A percentile compares a stretch with the other conserved stretches of the same genome.
Conservation (phyloP, 805 yeast species). For the Peterozyma xylosa region DNA sequence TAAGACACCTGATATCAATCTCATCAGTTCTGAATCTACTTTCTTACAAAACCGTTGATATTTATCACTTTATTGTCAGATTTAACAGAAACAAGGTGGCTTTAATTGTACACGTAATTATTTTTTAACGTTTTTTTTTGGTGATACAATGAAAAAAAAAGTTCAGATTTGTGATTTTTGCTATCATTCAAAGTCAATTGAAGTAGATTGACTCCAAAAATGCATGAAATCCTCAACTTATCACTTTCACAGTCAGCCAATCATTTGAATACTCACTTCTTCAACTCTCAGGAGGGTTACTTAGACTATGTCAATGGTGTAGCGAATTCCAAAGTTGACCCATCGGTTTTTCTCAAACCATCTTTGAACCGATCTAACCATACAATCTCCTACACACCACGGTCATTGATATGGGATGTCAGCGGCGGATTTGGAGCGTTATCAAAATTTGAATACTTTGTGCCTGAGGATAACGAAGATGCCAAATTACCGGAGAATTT, state of each 20-base stretch:
- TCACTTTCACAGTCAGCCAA: constrained; percentile 70
- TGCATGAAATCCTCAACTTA: constrained; percentile 71
- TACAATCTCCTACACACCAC: constrained; percentile 64
- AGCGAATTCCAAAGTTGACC: constrained; percentile 25
- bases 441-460: constrained; percentile 42
- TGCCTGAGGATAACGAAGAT: constrained; percentile 13
- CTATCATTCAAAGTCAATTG: too few relatives aligned
- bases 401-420: constrained; percentile 77
- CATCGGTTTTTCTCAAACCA: constrained; percentile 38
- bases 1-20: neutral
- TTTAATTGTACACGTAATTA: too few relatives aligned
- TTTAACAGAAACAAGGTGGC: too few relatives aligned
- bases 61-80: too few relatives aligned
- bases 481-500: constrained; percentile 10
- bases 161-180: too few relatives aligned
- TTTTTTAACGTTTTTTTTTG: neutral
- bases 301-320: constrained; percentile 39
- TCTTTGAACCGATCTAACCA: constrained; percentile 29
- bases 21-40: neutral
- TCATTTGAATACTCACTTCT: constrained; percentile 73
- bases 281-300: constrained; percentile 69
- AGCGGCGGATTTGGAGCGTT: constrained; percentile 71
- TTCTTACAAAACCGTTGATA: too few relatives aligned
- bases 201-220: constrained; percentile 14
- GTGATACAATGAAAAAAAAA: neutral